These are phyloP conservation scores for Blastocystis sp. DNA, from an alignment of 352 stramenopile species.

Conservation along the genomic window DNA sequence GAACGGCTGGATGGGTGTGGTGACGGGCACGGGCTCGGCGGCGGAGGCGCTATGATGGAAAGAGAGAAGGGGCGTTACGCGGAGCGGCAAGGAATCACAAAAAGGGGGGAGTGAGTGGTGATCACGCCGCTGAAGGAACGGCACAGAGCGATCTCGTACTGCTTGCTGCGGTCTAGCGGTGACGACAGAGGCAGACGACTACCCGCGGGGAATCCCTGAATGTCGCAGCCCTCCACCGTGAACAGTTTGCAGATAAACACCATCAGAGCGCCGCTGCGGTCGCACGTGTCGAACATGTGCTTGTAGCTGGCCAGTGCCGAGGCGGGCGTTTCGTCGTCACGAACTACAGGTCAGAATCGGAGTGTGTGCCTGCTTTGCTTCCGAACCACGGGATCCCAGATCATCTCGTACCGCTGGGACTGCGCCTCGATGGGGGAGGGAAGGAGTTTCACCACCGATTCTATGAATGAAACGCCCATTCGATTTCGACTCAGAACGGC, in stretches of 20 bases:
- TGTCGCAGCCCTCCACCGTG: constrained; percentile 24
- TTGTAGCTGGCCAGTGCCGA: neutral
- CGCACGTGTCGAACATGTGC: constrained; percentile 1
- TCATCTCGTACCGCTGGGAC: neutral
- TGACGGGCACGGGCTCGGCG: neutral
- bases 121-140: constrained; percentile 42
- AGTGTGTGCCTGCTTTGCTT: neutral
- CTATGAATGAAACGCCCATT: neutral
- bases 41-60: neutral
- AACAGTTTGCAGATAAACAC: constrained; percentile 64
- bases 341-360: neutral
- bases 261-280: constrained; percentile 14
- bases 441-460: constrained; percentile 44
- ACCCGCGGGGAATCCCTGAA: neutral
- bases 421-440: constrained; percentile 30
- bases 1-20: constrained; percentile 30
- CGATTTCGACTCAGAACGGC: constrained; percentile 18
- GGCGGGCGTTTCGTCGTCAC: neutral
- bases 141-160: constrained; percentile 62
- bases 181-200: neutral
- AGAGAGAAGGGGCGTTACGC: neutral
- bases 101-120: neutral
- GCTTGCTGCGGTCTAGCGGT: constrained; percentile 3
- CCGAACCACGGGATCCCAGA: constrained; percentile 9
- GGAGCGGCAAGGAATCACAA: constrained; percentile 5